These are phyloP conservation scores for Obba rivulosa DNA, from an alignment of 768 basidiomycete genomes.

Conservation along the genomic window DNA sequence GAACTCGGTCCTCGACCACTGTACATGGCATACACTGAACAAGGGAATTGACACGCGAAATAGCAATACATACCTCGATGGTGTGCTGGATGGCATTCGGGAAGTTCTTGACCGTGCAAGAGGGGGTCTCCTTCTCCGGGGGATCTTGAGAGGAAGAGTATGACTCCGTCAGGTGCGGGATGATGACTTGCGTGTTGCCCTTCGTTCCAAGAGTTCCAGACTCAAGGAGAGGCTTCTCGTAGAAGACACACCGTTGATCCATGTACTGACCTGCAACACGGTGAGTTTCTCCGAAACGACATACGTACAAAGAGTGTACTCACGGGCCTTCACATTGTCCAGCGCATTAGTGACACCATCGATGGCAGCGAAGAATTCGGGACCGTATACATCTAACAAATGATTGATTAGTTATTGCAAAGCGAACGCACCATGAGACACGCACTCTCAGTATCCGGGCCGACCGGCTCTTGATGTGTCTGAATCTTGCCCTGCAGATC, in stretches of 20 bases:
- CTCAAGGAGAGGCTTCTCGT: conserved; percentile 91
- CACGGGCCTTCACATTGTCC: conserved; percentile 95
- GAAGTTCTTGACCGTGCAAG: conserved; percentile 98
- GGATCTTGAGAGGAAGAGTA: conserved; percentile 98
- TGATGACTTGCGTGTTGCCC: conserved; percentile 93
- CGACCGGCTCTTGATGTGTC: conserved; percentile 90
- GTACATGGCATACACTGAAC: conserved; percentile 6
- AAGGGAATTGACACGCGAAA: background rate
- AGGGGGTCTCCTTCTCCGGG: conserved; percentile 94
- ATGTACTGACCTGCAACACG: conserved; percentile 76
- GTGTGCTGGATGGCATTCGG: conserved; percentile 97
- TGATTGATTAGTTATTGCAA: no score
- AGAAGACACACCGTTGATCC: conserved; percentile 98
- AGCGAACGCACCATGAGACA: conserved; percentile 9
- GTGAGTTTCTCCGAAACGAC: conserved; percentile 1
- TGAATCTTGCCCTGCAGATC: conserved; percentile 81
- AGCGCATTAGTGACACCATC: conserved; percentile 97
- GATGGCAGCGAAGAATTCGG: conserved; percentile 80
- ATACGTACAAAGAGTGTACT: conserved; percentile 23
- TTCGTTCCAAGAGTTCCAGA: conserved; percentile 98
- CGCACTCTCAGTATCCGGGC: conserved; percentile 87
- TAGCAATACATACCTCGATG: conserved; percentile 66
- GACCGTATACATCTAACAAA: conserved; percentile 72
- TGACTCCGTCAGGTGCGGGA: conserved; percentile 92
- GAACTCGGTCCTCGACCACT: conserved; percentile 95